Conservation (phyloP, 768 basidiomycete genomes). For the Tylopilus subfusipes region DNA sequence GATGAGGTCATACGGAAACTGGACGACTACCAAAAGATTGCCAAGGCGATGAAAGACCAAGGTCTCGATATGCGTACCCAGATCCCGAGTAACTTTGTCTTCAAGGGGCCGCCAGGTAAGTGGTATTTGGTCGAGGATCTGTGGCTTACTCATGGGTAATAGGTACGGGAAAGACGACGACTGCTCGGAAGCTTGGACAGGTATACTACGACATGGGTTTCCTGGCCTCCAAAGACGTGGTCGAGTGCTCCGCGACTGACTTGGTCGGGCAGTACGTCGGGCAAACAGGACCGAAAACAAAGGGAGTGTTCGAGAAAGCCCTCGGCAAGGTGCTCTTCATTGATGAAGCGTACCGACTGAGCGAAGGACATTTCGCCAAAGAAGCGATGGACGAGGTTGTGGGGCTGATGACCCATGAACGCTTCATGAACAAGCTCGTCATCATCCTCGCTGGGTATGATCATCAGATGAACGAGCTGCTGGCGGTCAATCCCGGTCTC, state of each 20-base stretch:
- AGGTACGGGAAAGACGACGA: constrained; percentile 68
- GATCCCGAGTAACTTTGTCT: constrained; percentile 63
- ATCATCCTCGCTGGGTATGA: constrained; percentile 74
- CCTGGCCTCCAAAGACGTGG: constrained; percentile 46
- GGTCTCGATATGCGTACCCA: constrained; percentile 44
- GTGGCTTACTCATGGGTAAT: background rate
- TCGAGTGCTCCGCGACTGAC: constrained; percentile 69
- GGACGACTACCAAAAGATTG: constrained; percentile 49
- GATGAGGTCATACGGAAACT: constrained; percentile 52
- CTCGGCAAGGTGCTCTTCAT: constrained; percentile 68
- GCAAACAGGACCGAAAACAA: constrained; percentile 68
- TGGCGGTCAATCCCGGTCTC: constrained; percentile 59
- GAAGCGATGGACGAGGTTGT: constrained; percentile 79
- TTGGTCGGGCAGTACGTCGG: constrained; percentile 70
- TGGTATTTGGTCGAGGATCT: background rate
- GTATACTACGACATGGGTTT: constrained; percentile 68
- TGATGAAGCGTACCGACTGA: constrained; percentile 68
- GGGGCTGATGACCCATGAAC: constrained; percentile 55
- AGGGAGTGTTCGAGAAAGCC: constrained; percentile 57
- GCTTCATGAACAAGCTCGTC: constrained; percentile 56
- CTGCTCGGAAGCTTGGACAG: constrained; percentile 59
- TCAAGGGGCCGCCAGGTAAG: constrained; percentile 70
- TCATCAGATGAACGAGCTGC: constrained; percentile 58
- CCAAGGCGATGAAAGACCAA: constrained; percentile 38
- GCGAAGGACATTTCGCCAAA: constrained; percentile 61